phyloP scores from a whole-genome alignment of 2,329 filamentous ascomycete species.

The Xylariomycetidae sp. region DNA sequence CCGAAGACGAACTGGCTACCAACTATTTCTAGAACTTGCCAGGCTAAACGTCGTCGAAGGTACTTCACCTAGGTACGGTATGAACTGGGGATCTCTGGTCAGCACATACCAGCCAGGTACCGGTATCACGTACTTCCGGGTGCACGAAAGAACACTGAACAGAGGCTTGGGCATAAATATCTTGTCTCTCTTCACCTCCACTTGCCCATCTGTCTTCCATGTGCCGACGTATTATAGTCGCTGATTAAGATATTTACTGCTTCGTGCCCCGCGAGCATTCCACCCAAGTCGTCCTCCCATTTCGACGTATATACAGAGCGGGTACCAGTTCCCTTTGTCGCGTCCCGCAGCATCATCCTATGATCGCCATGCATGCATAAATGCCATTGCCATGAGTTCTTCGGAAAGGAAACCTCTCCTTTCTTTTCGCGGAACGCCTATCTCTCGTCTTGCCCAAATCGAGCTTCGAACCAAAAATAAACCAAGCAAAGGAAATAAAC shows the following conservation, averaged over 20 bases:
- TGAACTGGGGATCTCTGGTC: too few species aligned
- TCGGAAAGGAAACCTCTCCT: background rate
- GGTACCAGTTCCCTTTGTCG: background rate
- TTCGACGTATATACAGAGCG: background rate
- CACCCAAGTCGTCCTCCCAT: background rate
- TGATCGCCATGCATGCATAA: slow-evolving; percentile 1
- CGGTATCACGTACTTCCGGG: too few species aligned
- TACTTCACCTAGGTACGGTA: too few species aligned
- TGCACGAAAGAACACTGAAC: too few species aligned
- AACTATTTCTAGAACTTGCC: too few species aligned
- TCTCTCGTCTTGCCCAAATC: slow-evolving; percentile 1
- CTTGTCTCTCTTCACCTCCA: background rate
- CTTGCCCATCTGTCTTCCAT: background rate
- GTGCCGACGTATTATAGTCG: too few species aligned
- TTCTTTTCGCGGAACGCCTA: slow-evolving; percentile 2
- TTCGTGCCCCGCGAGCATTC: background rate
- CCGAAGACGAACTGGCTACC: too few species aligned
- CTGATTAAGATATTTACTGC: background rate
- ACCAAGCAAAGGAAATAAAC: slow-evolving; percentile 1
- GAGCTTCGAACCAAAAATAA: too few species aligned
- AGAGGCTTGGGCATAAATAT: too few species aligned
- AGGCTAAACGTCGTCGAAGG: too few species aligned
- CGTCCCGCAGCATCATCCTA: background rate
- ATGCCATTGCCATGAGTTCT: background rate
- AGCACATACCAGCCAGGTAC: too few species aligned